Evolutionary conservation across 1,284 basidiomycete species (phyloP).

Genomic region (Ganoderma lucidum): DNA sequence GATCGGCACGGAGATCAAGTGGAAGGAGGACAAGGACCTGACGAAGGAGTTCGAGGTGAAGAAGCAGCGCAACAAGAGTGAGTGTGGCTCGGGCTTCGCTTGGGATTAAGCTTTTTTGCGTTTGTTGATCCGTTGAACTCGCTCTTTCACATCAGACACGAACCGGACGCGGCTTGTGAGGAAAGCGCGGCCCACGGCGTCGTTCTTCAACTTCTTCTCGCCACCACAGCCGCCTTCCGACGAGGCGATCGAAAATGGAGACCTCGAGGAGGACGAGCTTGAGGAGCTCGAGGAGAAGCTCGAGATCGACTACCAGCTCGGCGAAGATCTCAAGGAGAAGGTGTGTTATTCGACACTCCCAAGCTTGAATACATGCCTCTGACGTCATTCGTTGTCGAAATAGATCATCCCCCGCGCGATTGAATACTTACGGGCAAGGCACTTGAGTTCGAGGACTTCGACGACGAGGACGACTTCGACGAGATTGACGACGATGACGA

Average conservation of each 20-base stretch:
- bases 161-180: constrained; percentile 93
- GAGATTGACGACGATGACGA: constrained; percentile 67
- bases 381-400: not conserved
- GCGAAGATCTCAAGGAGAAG: constrained; percentile 98
- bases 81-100: constrained; percentile 35
- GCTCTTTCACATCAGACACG: constrained; percentile 66
- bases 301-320: constrained; percentile 98
- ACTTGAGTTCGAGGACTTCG: constrained; percentile 85
- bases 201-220: constrained; percentile 98
- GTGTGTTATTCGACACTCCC: constrained; percentile 45
- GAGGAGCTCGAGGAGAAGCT: constrained; percentile 93
- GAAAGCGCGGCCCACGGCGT: constrained; percentile 88
- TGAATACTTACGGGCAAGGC: constrained; percentile 97
- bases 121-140: constrained; percentile 19
- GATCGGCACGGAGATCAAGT: constrained; percentile 90
- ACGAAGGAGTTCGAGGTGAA: constrained; percentile 99
- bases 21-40: constrained; percentile 98
- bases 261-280: constrained; percentile 86
- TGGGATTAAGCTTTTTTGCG: constrained; percentile 16
- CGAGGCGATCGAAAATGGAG: constrained; percentile 76
- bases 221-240: constrained; percentile 83
- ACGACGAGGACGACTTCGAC: constrained; percentile 75
- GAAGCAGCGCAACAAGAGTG: constrained; percentile 99
- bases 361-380: not conserved
- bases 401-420: constrained; percentile 94